Evolutionary conservation across 78 protist species (phyloP), one percentile per base, ranked within the genome.

Genomic region (Dictyostelium capitatum): DNA sequence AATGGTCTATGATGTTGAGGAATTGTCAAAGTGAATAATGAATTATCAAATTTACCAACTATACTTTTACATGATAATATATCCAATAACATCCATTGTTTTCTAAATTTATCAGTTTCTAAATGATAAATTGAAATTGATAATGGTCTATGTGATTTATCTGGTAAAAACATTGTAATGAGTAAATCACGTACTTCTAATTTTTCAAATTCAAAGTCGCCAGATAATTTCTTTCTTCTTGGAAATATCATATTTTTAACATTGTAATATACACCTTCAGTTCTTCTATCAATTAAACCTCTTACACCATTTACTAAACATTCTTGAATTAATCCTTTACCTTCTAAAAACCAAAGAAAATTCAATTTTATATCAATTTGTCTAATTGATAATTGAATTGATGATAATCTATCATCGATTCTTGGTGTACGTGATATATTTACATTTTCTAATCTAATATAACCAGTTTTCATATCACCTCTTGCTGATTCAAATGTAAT

Each of bases 311-410:
- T 59, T 3, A 77, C 54, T 6, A 87, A 30, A 74, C 83, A 87
- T 50, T 87, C 93, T 64, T 87, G 83, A 32, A 87, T 87, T 19
- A 87, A 46, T 10, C 93, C 93, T 64, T 87, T 87, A n/a, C 93
- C 93, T 53, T 87, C 93, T 4, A 87, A 48, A 20, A 87, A n/a
- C 93, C 93, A 87, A 6, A 87, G 32, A 0, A 87, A 28, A 48
- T 54, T 57, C 6, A 87, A 70, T 65, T 87, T 87, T 7, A 87
- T 77, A 77, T 87, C 84, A 47, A 87, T 78, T 47, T 77, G 83
- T 77, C 80, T 87, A 50, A 87, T 87, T 6, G 75, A 64, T n/a
- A 87, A 53, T 37, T 87, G 93, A 37, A 87, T 87, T 6, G 83
- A 59, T 30, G 93, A 87, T 23, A 87, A 23, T 59, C 69, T 82